A percentile compares a stretch with the other conserved stretches of the same genome.
Conservation (phyloP, 208 protist genomes). For the Leishmania aethiopica region DNA sequence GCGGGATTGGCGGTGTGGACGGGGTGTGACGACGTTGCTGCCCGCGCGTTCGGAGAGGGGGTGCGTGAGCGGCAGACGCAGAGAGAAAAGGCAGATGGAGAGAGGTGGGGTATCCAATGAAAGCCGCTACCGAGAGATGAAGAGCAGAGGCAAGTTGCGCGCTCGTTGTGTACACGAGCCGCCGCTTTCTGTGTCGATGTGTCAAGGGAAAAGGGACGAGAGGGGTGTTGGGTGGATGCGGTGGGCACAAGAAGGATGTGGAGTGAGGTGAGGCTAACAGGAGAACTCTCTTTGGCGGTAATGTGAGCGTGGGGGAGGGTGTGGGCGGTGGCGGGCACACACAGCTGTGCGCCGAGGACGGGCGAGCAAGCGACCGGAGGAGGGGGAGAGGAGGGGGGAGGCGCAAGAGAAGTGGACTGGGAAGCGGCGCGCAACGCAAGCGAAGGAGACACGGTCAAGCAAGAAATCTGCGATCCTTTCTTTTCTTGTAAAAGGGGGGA, state of each 20-base stretch:
- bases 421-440: not conserved
- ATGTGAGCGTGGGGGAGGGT: not conserved
- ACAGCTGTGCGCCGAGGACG: not conserved
- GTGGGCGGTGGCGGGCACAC: not conserved
- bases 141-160: not conserved
- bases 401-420: not conserved
- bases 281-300: not conserved
- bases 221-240: not conserved
- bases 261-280: not conserved
- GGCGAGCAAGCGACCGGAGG: not conserved
- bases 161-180: not conserved
- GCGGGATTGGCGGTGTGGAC: not conserved
- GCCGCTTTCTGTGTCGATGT: not conserved
- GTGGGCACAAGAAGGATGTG: not conserved
- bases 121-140: not conserved
- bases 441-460: not conserved
- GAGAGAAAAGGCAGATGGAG: not conserved
- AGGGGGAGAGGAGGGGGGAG: not conserved
- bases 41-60: not conserved
- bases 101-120: not conserved
- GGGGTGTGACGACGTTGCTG: not conserved
- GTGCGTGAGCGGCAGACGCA: not conserved
- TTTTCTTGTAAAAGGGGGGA: not conserved
- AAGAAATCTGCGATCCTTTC: too few relatives aligned
- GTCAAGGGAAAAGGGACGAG: not conserved